Base-by-base conservation (phyloP, 2,329 filamentous ascomycete species). In the Aspergillus sp. region DNA sequence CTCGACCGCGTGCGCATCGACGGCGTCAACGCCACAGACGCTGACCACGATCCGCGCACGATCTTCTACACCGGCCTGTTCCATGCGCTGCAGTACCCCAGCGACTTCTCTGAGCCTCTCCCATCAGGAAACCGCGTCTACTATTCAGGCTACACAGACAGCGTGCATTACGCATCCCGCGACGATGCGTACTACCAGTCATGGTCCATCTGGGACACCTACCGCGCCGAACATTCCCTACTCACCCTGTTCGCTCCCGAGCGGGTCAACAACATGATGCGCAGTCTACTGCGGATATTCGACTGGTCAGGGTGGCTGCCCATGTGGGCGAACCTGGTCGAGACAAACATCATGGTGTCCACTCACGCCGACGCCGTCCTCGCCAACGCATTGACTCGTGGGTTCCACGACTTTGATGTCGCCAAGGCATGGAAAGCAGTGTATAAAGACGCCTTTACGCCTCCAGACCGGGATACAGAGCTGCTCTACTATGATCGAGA, bases 201-300 rank as follows among this genome's bases (percentile, higher is more conserved):
- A 0, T 79, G 76, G 77, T 78, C 74, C 1, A 78, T 79, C 46
- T 79, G 76, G 77, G 77, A 79, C 49, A 79, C 77, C 0, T 79
- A 77, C 56, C 66, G 77, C 3, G 77, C 76, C 1, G 76, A 78
- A 49, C 76, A 79, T 51, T 76, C 75, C 0, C 63, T 79, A 0
- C 58, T 79, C 0, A 75, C 76, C 0, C 52, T 79, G 0, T 76
- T 79, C 45, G 76, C 76, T 0, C 77, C 77, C 0, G 76, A 78
- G 47, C 67, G 74, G 16, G 74, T 78, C 14, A 75, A 78, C 45
- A 64, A 69, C 31, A 78, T 79, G 76, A 78, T 79, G 73, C 67
- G 76, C 5, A 70, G 73, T 0, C 66, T 79, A 10, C 59, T 79
- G 1, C 60, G 64, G 5, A 78, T 79, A 19, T 79, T 77, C 47